Base-by-base conservation (phyloP, 495 filamentous ascomycete genomes). In the Penicillium tannophilum region DNA sequence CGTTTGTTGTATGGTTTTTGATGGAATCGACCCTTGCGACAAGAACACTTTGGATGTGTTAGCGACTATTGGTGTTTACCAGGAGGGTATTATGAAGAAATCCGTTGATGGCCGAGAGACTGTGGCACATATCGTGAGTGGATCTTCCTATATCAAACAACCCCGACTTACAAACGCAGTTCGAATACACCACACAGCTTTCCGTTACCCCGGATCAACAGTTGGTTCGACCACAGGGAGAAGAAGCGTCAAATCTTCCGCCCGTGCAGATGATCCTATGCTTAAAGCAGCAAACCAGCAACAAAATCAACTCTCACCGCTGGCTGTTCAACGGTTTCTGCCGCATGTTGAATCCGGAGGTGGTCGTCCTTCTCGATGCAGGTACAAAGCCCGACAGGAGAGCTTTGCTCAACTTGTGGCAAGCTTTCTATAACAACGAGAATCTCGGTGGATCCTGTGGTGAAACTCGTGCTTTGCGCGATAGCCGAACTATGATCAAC, bases 281-380 rank as follows among this genome's bases (percentile, higher is more conserved):
- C 11, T 42, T 64, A 12, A 64, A 64, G 14, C 62, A 64, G 17
- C 45, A 60, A 19, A 58, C 35, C 14, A 64, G 62, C 39, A 64
- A 97, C 80, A 98, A 98, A 82, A 98, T 98, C 82, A 98, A 98
- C 78, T 98, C 94, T 39, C 93, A 98, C 70, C 81, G 93, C 74
- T 98, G 93, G 93, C 83, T 98, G 11, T 98, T 98, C 78, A 96
- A 95, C 64, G 94, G 89, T 9, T 97, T 98, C 72, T 93, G 93
- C 54, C 89, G 93, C 60, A 94, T 98, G 65, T 72, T 98, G 55
- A 97, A 97, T 71, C 93, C 93, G 16, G 94, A 98, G 73, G 85
- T 98, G 48, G 96, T 92, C 72, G 93, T 98, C 68, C 83, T 98
- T 43, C 86, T 98, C 42, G 93, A 98, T 74, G 94, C 93, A 12